These are phyloP conservation scores for Vitis hybrid DNA, from an alignment of 177 flowering plant species.

Conservation along the genomic window DNA sequence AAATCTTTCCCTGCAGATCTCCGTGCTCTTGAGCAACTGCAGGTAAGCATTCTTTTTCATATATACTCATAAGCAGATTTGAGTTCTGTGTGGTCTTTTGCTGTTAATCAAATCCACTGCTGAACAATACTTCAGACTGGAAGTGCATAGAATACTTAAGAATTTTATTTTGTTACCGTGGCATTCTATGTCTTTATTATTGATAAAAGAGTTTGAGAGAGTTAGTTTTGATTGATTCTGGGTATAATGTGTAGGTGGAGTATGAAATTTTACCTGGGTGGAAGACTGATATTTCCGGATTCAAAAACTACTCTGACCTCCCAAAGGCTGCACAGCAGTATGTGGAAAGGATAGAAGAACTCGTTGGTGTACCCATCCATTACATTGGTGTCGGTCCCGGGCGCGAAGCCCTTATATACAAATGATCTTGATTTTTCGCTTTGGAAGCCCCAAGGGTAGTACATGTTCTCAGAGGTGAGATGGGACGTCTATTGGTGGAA, in stretches of 20 bases:
- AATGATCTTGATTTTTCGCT: slow-evolving; percentile 27
- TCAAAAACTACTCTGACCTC: slow-evolving; percentile 74
- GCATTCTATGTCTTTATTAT: too few relatives aligned
- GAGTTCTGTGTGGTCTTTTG: too few relatives aligned
- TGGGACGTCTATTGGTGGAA: not conserved
- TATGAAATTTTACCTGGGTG: slow-evolving; percentile 90
- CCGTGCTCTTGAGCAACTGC: slow-evolving; percentile 61
- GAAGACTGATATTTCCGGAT: slow-evolving; percentile 71
- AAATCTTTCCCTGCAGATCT: slow-evolving; percentile 87
- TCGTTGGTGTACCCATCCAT: slow-evolving; percentile 80
- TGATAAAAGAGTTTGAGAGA: not conserved
- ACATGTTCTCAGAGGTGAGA: not conserved
- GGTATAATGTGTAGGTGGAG: slow-evolving; percentile 59
- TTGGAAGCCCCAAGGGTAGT: too few relatives aligned
- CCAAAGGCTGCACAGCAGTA: slow-evolving; percentile 76
- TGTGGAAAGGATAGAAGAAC: slow-evolving; percentile 88
- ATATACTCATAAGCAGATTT: too few relatives aligned
- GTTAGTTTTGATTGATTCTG: not conserved
- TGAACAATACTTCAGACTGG: too few relatives aligned
- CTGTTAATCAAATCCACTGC: too few relatives aligned
- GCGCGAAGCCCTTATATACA: slow-evolving; percentile 86
- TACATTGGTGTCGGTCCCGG: slow-evolving; percentile 95
- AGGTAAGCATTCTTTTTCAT: slow-evolving; percentile 38
- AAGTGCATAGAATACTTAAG: not conserved
- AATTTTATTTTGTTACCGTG: not conserved